These are phyloP conservation scores for Cercospora canescens DNA, from an alignment of 2,329 filamentous ascomycete species.

Conservation along the genomic window DNA sequence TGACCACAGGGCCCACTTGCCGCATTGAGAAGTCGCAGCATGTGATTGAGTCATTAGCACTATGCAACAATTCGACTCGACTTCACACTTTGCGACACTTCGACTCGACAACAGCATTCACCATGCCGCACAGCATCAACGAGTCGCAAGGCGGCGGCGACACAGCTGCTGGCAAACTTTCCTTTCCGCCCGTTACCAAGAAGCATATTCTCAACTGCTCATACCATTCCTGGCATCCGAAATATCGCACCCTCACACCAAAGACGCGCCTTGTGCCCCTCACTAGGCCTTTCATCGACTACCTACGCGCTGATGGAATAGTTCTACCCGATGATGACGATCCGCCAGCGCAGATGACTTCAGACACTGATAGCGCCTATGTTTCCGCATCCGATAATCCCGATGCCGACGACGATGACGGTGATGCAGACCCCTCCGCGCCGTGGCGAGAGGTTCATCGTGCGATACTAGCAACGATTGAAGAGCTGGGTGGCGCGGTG, in stretches of 20 bases:
- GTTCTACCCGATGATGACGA: slow-evolving; percentile 71
- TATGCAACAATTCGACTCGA: neutral
- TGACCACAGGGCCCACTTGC: neutral
- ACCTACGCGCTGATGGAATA: slow-evolving; percentile 91
- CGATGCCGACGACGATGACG: slow-evolving; percentile 54
- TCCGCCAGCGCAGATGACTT: slow-evolving; percentile 31
- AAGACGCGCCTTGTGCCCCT: slow-evolving; percentile 85
- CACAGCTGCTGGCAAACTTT: slow-evolving; percentile 42
- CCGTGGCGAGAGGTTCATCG: slow-evolving; percentile 72
- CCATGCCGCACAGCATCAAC: slow-evolving; percentile 4
- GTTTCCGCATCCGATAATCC: slow-evolving; percentile 45
- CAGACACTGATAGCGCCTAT: slow-evolving; percentile 54
- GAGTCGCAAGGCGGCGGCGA: neutral
- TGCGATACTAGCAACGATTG: slow-evolving; percentile 73
- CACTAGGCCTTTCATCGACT: slow-evolving; percentile 72
- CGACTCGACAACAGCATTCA: neutral
- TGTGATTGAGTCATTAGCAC: slow-evolving; percentile 2
- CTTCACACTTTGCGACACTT: neutral
- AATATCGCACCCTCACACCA: slow-evolving; percentile 77
- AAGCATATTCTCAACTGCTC: slow-evolving; percentile 93
- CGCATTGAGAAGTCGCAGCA: neutral
- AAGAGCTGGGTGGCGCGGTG: slow-evolving; percentile 79
- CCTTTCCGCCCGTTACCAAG: slow-evolving; percentile 80
- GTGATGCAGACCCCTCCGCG: slow-evolving; percentile 61
- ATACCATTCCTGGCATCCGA: slow-evolving; percentile 88